phyloP scores from a whole-genome alignment of 305 asterid genomes.

The Solanum chacoense region DNA sequence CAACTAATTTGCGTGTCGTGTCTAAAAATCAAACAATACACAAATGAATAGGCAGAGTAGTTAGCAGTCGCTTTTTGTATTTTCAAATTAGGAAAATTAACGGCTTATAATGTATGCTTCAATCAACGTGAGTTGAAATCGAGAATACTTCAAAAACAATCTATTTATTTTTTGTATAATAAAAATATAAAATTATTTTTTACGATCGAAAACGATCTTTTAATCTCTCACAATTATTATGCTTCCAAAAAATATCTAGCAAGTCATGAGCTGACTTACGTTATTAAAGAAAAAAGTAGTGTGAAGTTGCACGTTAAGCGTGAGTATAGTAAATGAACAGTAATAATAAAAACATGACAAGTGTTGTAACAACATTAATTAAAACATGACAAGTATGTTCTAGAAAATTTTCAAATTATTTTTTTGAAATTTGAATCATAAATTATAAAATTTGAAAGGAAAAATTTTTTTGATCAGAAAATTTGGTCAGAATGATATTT shows the following conservation, averaged over 20 bases:
- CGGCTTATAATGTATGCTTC: not conserved
- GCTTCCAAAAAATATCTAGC: not conserved
- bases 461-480: no score
- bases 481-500: no score
- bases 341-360: not conserved
- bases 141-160: not conserved
- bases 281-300: not conserved
- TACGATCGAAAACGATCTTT: fast-evolving
- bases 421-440: not conserved
- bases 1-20: not conserved
- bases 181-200: not conserved
- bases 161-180: not conserved
- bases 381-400: not conserved
- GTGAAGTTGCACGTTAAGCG: not conserved
- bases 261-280: not conserved
- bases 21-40: not conserved
- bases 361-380: not conserved
- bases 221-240: no score
- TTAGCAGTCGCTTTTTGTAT: not conserved
- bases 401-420: not conserved
- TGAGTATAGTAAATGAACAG: not conserved
- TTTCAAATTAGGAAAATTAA: not conserved
- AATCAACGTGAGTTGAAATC: not conserved
- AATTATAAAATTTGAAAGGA: not conserved
- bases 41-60: not conserved